Conservation (phyloP, 768 basidiomycete species). For the Boletus sensibilis region DNA sequence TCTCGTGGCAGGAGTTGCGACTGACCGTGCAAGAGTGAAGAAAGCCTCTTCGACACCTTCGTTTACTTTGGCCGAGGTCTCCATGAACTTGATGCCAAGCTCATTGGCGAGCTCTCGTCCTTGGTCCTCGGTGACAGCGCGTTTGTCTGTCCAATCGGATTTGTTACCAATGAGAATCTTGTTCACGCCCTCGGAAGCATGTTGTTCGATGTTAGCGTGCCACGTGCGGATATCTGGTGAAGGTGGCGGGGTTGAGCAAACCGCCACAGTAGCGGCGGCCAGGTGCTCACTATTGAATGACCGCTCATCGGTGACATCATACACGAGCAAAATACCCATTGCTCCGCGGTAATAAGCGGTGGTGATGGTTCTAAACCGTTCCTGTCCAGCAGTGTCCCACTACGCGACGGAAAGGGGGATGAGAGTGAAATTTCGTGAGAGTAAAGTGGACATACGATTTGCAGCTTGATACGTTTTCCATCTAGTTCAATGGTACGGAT, state of each 20-base stretch:
- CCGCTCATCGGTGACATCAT: slow-evolving; percentile 92
- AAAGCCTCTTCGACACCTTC: slow-evolving; percentile 99
- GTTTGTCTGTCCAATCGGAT: slow-evolving; percentile 97
- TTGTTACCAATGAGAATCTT: slow-evolving; percentile 99
- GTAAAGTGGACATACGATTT: slow-evolving; percentile 67
- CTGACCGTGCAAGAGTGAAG: slow-evolving; percentile 92
- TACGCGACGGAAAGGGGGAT: slow-evolving; percentile 32
- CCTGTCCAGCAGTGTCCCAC: slow-evolving; percentile 99
- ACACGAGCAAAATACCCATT: slow-evolving; percentile 98
- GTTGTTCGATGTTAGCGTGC: slow-evolving; percentile 97
- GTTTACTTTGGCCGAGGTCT: slow-evolving; percentile 96
- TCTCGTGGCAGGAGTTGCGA: slow-evolving; percentile 9
- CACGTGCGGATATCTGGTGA: slow-evolving; percentile 91
- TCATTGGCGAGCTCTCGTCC: slow-evolving; percentile 91
- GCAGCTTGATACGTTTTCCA: slow-evolving; percentile 97
- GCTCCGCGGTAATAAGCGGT: slow-evolving; percentile 99
- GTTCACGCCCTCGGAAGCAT: slow-evolving; percentile 98
- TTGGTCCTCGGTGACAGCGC: slow-evolving; percentile 86
- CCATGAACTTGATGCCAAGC: slow-evolving; percentile 94
- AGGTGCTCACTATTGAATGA: slow-evolving; percentile 89
- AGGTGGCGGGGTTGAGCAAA: not conserved
- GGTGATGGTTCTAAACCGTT: slow-evolving; percentile 97
- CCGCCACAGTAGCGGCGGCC: slow-evolving; percentile 16
- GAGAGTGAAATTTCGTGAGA: not conserved
- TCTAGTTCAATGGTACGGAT: slow-evolving; percentile 98